Base-by-base conservation (phyloP, 345 rosid genomes). In the Linum usitatissimum region DNA sequence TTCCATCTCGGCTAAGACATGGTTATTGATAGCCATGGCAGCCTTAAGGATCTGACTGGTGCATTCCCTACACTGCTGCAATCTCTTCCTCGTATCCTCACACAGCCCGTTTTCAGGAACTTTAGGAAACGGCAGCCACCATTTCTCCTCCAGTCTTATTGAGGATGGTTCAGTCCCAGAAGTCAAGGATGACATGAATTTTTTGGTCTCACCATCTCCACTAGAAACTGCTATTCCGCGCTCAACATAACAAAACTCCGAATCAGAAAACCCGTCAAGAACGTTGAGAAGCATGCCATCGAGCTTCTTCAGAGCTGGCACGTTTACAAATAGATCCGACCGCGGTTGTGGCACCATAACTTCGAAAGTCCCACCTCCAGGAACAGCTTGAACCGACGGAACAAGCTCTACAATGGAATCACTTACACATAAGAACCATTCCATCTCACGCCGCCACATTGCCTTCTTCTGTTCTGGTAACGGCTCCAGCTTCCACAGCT, bases 51-150 rank as follows among this genome's bases (percentile, higher is more conserved):
- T 68, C 62, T 73, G 69, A 62, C 57, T 68, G 38, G 76, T 64
- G 60, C 72, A 68, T 19, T 73, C 72, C 62, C 71, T 64, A 55
- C 58, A 64, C 58, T 64, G 66, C 57, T 64, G 53, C 59, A 73
- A 34, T 12, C 31, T 55, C 66, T 64, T 73, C 49, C 69, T 73
- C 8, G 59, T 21, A 49, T 68, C 67, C 51, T 59, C 72, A 18
- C 59, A 60, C 54, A 73, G 60, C 18, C 76, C 76, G 36, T 48
- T 56, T 6, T 8, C 42, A 9, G 76, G 71, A 18, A 68, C 66
- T 64, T 61, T 68, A 0, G 72, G 76, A 54, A 60, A 68, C 1
- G 76, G 76, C 40, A 73, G 71, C 76, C 76, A 73, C 69, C 76
- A 68, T 55, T 73, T 68, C 31, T 68, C 76, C 23, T 60, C 62